Base-by-base conservation (phyloP, 108 stramenopile genomes). In the Seminavis robusta region DNA sequence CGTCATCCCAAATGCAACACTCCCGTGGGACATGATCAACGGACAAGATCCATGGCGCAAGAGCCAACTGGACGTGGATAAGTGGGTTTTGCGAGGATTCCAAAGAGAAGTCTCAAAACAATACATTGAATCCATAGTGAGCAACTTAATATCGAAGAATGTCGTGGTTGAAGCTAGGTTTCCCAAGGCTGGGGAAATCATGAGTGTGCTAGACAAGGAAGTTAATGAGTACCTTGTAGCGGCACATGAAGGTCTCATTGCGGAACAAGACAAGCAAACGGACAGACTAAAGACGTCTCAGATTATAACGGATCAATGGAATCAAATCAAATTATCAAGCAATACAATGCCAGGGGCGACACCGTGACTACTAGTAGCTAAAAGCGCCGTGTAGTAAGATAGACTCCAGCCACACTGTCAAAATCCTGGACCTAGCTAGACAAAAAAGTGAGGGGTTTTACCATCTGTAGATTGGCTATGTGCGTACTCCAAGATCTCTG, bases 151-250 rank as follows among this genome's bases (percentile, higher is more conserved):
- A 13, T 52, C 50, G 19, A 34, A 60, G 23, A 73, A 73, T 61
- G 51, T 51, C 25, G 71, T 67, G 21, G 51, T 52, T 6, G 71
- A 73, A 23, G 53, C 59, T 26, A 51, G 65, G n/a, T 73, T 73
- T 33, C 71, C 71, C 13, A 17, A 33, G 26, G 46, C 71, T 6
- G 54, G 31, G n/a, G 44, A 54, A 20, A 67, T 73, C 33, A 45
- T 59, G 26, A n/a, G 17, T 10, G 15, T 50, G 5, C 26, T 73
- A 6, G 65, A 73, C 34, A 13, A 15, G 5, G 59, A 52, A 24
- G 15, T 62, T 30, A 33, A 45, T 20, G 16, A 36, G 25, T 56
- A 65, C 24, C 29, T 65, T 27, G 28, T 56, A 6, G 47, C 16
- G 6, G 34, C 51, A 27, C 16, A 17, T 8, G 3, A 1, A 32